Evolutionary conservation across 192 early-diverging fungal species (phyloP).

Genomic region (Backusella tarrabulga): DNA sequence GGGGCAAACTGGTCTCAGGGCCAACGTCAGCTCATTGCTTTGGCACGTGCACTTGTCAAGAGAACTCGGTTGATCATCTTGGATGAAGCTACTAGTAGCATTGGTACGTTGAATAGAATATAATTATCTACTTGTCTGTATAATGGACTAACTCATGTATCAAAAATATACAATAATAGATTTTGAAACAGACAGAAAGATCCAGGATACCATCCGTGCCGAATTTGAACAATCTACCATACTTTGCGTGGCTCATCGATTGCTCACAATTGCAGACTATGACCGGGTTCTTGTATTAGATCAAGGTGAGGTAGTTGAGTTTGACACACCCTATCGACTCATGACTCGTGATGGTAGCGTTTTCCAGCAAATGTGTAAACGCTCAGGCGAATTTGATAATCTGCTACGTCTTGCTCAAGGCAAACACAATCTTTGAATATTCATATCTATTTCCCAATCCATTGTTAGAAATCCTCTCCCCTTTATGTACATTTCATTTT

Average conservation of each 20-base stretch:
- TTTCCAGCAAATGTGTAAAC: not conserved
- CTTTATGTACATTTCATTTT: not conserved
- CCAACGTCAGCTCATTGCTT: conserved; percentile 57
- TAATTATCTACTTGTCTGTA: no score
- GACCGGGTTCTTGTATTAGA: not conserved
- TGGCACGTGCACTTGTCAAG: conserved; percentile 59
- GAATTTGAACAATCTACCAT: not conserved
- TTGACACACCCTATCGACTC: not conserved
- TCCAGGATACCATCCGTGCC: not conserved
- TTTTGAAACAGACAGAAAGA: not conserved
- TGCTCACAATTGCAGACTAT: not conserved
- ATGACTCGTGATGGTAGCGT: not conserved
- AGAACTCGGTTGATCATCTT: conserved; percentile 58
- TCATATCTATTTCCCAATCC: not conserved
- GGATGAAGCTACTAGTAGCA: conserved; percentile 63
- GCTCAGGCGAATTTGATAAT: not conserved
- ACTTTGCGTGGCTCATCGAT: not conserved
- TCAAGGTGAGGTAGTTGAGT: not conserved
- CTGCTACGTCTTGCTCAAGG: not conserved
- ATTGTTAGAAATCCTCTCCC: not conserved
- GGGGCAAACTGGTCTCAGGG: conserved; percentile 61
- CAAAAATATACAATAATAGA: not conserved
- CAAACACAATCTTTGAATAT: not conserved
- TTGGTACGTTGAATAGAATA: conserved; percentile 14
- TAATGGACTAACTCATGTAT: no score